Base-by-base conservation (phyloP, 768 basidiomycete genomes). In the Strobilomyces confusus region DNA sequence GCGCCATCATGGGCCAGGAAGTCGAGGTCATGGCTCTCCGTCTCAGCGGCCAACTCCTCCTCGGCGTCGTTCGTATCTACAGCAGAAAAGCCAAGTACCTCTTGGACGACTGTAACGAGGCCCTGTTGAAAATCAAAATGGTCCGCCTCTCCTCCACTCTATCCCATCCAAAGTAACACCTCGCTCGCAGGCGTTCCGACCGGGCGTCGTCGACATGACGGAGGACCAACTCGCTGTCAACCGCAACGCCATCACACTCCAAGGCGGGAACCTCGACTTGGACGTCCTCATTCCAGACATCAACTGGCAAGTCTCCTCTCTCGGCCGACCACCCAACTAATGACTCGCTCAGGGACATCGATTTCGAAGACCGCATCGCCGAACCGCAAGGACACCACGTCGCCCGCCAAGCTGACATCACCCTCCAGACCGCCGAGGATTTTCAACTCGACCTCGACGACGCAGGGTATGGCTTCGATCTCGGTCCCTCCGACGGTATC, bases 71-170 rank as follows among this genome's bases (percentile, higher is more conserved):
- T 49, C 82, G 97, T 51, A 98, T 99, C 65, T 99, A 99, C 72
- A 94, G 92, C 64, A 80, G 95, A 41, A 99, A 99, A 69, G 94
- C 95, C 17, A 97, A 98, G 66, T 99, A 99, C 70, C 80, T 99
- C 4, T 74, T 98, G 57, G 97, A 99, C 64, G 97, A 99, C 67
- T 98, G 95, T 66, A 97, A 97, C 56, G 97, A 99, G 69, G 94
- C 95, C 0, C 73, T 98, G 41, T 75, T 95, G 36, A 93, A 94
- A 70, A 95, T 98, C 44, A 95, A 95, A 72, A 90, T 97, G 87
- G 95, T 92, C 4, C 5, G 49, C 22, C 65, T 56, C 38, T 5
- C 47, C 32, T 25, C 20, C 48, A 25, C 17, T 20, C 52, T 14
- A 23, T 17, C 13, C 42, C 26, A 7, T 12, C n/a, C 13, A 37